phyloP scores from a whole-genome alignment of 495 filamentous ascomycete genomes.

The Penicillium desertorum region DNA sequence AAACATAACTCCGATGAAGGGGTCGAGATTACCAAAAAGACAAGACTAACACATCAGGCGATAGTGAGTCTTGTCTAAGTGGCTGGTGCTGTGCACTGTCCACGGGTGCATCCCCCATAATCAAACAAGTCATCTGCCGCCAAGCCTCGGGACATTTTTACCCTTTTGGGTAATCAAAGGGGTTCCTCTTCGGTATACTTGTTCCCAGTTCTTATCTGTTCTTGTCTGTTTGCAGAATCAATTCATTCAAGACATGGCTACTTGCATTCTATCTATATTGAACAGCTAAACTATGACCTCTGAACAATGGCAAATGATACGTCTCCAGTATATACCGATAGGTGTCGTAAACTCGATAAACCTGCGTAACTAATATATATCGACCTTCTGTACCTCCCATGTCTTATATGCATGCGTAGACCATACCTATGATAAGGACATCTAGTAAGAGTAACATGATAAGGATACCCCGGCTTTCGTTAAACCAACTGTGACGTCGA shows the following conservation, averaged over 20 bases:
- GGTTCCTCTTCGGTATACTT: slow-evolving; percentile 32
- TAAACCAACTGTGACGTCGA: slow-evolving; percentile 3
- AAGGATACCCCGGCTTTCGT: neutral
- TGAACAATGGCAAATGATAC: neutral
- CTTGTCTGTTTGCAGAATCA: neutral
- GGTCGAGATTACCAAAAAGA: neutral
- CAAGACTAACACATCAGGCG: neutral
- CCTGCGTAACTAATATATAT: neutral
- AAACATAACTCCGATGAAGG: neutral
- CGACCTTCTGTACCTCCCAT: too few species aligned
- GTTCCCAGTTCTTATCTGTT: slow-evolving; percentile 25
- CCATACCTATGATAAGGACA: neutral
- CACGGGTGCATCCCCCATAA: slow-evolving; percentile 1
- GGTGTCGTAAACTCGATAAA: neutral
- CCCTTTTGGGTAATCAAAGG: slow-evolving; percentile 32
- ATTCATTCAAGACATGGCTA: neutral
- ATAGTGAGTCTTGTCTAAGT: neutral
- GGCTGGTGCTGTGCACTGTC: slow-evolving; percentile 1
- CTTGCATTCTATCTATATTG: neutral
- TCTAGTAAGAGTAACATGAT: neutral
- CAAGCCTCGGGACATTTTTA: slow-evolving; percentile 37
- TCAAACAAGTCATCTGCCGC: slow-evolving; percentile 8
- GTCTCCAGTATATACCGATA: neutral
- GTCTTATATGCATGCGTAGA: neutral
- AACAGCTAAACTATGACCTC: neutral